phyloP scores from a whole-genome alignment of 768 basidiomycete species.

The Hydnum rufescens region DNA sequence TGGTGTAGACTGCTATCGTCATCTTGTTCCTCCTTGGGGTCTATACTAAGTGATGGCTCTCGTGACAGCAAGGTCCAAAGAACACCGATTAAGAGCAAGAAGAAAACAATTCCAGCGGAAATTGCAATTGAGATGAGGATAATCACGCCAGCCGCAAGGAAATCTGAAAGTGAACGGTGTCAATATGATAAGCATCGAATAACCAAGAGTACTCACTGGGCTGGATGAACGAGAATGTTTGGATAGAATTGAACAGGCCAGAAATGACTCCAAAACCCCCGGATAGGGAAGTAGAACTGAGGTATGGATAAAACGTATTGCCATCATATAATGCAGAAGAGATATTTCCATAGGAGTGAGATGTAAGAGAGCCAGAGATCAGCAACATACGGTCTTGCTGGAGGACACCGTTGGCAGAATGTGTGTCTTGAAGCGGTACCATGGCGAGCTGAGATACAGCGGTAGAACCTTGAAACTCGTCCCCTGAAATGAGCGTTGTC shows the following conservation, averaged over 20 bases:
- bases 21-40: slow-evolving; percentile 39
- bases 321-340: slow-evolving; percentile 85
- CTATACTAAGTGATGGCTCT: slow-evolving; percentile 42
- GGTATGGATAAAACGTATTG: slow-evolving; percentile 57
- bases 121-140: slow-evolving; percentile 97
- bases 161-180: slow-evolving; percentile 28
- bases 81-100: slow-evolving; percentile 67
- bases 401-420: slow-evolving; percentile 46
- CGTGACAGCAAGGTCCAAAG: slow-evolving; percentile 77
- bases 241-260: slow-evolving; percentile 65
- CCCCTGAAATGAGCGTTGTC: slow-evolving; percentile 3
- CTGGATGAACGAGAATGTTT: slow-evolving; percentile 54
- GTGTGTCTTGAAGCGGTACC: slow-evolving; percentile 73
- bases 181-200: slow-evolving; percentile 4
- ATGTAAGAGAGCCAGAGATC: slow-evolving; percentile 59
- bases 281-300: slow-evolving; percentile 41
- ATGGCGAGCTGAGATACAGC: slow-evolving; percentile 68
- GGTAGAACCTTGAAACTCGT: slow-evolving; percentile 20
- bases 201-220: slow-evolving; percentile 30
- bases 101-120: slow-evolving; percentile 80
- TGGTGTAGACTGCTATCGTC: slow-evolving; percentile 64
- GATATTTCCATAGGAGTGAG: slow-evolving; percentile 52
- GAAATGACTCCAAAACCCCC: slow-evolving; percentile 54
- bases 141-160: slow-evolving; percentile 80
- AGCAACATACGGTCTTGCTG: slow-evolving; percentile 77